These are phyloP conservation scores for Diatrype stigma DNA, from an alignment of 2,329 filamentous ascomycete genomes.

Conservation along the genomic window DNA sequence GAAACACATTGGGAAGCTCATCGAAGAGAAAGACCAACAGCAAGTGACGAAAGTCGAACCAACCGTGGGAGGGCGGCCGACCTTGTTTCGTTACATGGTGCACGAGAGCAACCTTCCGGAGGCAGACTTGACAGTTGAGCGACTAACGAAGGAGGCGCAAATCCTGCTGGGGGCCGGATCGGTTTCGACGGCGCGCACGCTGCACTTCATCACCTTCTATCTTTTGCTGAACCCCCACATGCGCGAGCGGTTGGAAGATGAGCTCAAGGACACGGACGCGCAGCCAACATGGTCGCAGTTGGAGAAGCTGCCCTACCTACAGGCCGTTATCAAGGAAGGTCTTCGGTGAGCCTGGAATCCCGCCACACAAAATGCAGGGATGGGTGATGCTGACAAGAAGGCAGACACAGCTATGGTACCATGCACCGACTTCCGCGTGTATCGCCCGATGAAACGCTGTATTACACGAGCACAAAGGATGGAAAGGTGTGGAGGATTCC, in stretches of 20 bases:
- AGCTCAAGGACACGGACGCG: conserved; percentile 20
- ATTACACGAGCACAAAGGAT: no score
- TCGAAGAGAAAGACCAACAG: no score
- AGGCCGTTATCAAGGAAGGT: conserved; percentile 17
- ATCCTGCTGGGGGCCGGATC: conserved; percentile 25
- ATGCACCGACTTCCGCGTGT: conserved; percentile 16
- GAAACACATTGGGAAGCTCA: no score
- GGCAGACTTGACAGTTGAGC: conserved; percentile 20
- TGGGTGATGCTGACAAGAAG: background rate
- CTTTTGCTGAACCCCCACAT: conserved; percentile 14
- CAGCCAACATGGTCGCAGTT: conserved; percentile 21
- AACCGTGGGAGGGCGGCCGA: conserved; percentile 11
- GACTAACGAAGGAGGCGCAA: conserved; percentile 22
- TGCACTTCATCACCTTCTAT: conserved; percentile 16
- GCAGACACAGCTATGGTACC: conserved; percentile 11
- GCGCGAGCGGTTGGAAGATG: conserved; percentile 12
- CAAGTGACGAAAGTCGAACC: no score
- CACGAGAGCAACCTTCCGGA: conserved; percentile 24
- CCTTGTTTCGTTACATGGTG: conserved; percentile 26
- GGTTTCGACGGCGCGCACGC: conserved; percentile 24
- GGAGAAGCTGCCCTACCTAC: conserved; percentile 33
- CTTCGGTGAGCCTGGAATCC: conserved; percentile 13
- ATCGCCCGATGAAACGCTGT: conserved; percentile 16
- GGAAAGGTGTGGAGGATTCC: no score
- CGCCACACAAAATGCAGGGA: no score